phyloP scores from a whole-genome alignment of 495 filamentous ascomycete species.

The Penicillium angulare region DNA sequence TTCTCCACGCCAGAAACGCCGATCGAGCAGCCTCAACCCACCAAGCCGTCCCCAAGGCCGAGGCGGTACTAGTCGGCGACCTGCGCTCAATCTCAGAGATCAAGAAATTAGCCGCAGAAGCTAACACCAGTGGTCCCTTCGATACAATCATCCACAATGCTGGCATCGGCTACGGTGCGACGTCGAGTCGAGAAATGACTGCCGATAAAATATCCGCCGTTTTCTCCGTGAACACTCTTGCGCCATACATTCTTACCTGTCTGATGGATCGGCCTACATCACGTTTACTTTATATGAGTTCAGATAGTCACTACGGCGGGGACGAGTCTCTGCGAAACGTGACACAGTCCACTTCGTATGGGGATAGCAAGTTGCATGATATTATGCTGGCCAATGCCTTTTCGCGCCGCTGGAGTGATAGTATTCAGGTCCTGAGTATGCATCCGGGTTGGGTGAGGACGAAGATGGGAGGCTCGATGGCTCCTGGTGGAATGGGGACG shows the following conservation, averaged over 20 bases:
- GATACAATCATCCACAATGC: conserved; percentile 61
- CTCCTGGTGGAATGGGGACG: conserved; percentile 44
- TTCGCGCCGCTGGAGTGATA: conserved; percentile 46
- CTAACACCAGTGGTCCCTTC: conserved; percentile 45
- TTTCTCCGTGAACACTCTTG: conserved; percentile 57
- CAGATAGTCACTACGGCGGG: conserved; percentile 49
- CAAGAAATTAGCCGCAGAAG: conserved; percentile 50
- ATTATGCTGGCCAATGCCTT: conserved; percentile 55
- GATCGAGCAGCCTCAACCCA: conserved; percentile 45
- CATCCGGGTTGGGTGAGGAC: conserved; percentile 65
- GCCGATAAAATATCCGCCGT: conserved; percentile 49
- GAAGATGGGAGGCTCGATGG: conserved; percentile 56
- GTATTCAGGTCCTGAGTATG: conserved; percentile 48
- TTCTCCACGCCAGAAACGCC: conserved; percentile 55
- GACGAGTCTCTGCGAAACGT: conserved; percentile 41
- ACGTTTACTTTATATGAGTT: conserved; percentile 52
- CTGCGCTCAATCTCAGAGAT: conserved; percentile 50
- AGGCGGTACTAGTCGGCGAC: conserved; percentile 50
- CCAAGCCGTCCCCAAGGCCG: conserved; percentile 46
- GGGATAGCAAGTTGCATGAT: conserved; percentile 54
- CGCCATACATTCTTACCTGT: conserved; percentile 56
- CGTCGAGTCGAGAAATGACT: conserved; percentile 30
- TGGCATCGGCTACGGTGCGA: conserved; percentile 41
- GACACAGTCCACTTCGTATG: conserved; percentile 37
- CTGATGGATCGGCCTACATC: conserved; percentile 49